phyloP scores from a whole-genome alignment of 179 eudicot species.

The Pouteria campechiana region DNA sequence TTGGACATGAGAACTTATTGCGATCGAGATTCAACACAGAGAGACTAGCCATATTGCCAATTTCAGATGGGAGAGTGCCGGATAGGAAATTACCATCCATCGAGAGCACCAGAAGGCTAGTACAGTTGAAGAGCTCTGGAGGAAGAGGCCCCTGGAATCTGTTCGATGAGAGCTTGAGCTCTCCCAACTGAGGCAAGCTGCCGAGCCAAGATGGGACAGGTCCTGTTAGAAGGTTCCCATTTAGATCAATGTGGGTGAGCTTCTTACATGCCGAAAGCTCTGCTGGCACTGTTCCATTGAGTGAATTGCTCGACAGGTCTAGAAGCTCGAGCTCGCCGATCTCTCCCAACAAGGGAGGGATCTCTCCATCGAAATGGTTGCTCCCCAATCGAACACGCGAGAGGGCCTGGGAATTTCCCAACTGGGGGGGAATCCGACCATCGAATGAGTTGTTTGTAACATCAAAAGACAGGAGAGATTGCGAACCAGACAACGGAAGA shows the following conservation, averaged over 20 bases:
- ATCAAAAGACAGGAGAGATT: slow-evolving; percentile 68
- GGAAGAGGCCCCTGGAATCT: slow-evolving; percentile 64
- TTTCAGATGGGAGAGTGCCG: slow-evolving; percentile 49
- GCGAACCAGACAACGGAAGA: slow-evolving; percentile 66
- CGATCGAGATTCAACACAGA: slow-evolving; percentile 55
- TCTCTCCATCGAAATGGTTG: slow-evolving; percentile 56
- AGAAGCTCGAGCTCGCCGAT: slow-evolving; percentile 39
- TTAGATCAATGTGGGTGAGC: slow-evolving; percentile 70
- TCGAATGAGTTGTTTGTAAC: slow-evolving; percentile 72
- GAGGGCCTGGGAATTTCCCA: slow-evolving; percentile 65
- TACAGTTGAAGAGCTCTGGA: slow-evolving; percentile 57
- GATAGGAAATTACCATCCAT: slow-evolving; percentile 43
- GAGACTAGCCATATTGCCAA: slow-evolving; percentile 63
- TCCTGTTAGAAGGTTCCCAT: slow-evolving; percentile 63
- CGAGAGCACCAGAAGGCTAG: slow-evolving; percentile 70
- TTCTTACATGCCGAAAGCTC: slow-evolving; percentile 61
- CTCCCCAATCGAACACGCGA: slow-evolving; percentile 70
- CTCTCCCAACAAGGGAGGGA: slow-evolving; percentile 73
- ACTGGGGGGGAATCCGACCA: slow-evolving; percentile 49
- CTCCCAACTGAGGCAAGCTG: slow-evolving; percentile 62
- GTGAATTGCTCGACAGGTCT: slow-evolving; percentile 71
- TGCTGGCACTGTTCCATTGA: slow-evolving; percentile 57
- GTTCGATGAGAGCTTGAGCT: slow-evolving; percentile 74
- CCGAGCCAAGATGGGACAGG: slow-evolving; percentile 77
- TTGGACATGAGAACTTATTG: slow-evolving; percentile 55